Conservation (phyloP, 495 filamentous ascomycete species). For the Penicillium manginii region DNA sequence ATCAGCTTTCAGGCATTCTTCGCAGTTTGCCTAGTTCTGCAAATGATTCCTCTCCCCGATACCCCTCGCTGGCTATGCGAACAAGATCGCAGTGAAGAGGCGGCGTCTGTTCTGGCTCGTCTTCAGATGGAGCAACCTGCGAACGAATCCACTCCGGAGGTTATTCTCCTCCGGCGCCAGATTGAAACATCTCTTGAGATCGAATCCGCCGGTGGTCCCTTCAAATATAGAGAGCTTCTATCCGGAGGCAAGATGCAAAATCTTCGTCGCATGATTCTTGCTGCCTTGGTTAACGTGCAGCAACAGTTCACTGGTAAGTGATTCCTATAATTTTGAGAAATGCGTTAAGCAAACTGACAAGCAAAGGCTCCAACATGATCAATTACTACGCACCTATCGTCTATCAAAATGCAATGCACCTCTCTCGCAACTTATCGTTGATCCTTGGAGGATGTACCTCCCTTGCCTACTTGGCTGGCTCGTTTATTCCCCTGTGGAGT, state of each 20-base stretch:
- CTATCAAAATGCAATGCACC: conserved; percentile 54
- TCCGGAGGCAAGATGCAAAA: conserved; percentile 42
- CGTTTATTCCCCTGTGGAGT: conserved; percentile 39
- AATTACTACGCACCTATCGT: conserved; percentile 51
- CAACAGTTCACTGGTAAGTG: conserved; percentile 41
- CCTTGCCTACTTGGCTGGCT: conserved; percentile 40
- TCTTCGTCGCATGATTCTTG: conserved; percentile 42
- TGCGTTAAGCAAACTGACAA: not conserved
- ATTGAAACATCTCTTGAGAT: conserved; percentile 43
- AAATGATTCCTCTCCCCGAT: conserved; percentile 67
- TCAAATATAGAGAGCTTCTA: conserved; percentile 44
- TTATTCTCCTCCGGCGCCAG: conserved; percentile 28
- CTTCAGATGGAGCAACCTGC: conserved; percentile 25
- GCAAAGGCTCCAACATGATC: conserved; percentile 57
- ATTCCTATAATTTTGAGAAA: no score
- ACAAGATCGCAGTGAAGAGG: conserved; percentile 55
- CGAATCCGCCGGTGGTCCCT: conserved; percentile 40
- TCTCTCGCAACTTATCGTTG: conserved; percentile 53
- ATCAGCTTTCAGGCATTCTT: conserved; percentile 64
- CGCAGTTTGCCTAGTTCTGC: conserved; percentile 55
- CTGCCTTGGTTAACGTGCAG: conserved; percentile 37
- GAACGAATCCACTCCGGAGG: conserved; percentile 20
- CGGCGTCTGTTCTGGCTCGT: conserved; percentile 54
- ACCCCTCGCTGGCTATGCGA: conserved; percentile 59
- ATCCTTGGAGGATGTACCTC: conserved; percentile 55